Evolutionary conservation across 768 basidiomycete genomes (phyloP), one percentile per base, ranked within the genome.

Genomic region (Tricholoma furcatifolium): DNA sequence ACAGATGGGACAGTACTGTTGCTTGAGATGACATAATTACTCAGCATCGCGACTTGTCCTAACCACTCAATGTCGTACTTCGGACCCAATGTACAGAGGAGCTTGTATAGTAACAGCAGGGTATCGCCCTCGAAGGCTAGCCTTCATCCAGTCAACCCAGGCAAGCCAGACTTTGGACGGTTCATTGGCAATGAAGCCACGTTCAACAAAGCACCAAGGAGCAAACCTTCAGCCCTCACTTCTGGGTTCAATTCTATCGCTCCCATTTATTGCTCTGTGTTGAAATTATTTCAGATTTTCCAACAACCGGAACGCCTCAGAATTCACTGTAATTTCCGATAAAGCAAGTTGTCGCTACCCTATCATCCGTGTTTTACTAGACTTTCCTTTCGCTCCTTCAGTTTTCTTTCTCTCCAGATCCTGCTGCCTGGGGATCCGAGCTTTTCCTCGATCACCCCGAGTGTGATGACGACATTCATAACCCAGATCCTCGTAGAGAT

Each of bases 401-500:
- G 87, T 90, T 81, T 62, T 87, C 87, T 14, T 79, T 90, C 18
- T 82, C 87, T 6, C 80, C 87, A 1, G 87, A 90, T 67, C 88
- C 88, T 3, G 69, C 76, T 12, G 80, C 76, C 0, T 91, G 88
- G 88, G 87, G 86, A 2, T 79, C 85, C 31, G 80, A 86, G 58
- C 69, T 87, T 53, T 82, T 81, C 6, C 77, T 77, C 35, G 75
- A 75, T 55, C 70, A 77, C 48, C 65, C 74, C 4, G 87, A 89
- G 65, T 70, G 79, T 14, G 87, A 89, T 55, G 87, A 89, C 65
- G 77, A 77, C 50, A 76, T 89, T n/a, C 87, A 89, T 64, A 85
- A 86, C 59, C 85, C 86, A 2, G 85, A 87, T 62, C 84, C 85
- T 10, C 75, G 75, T 32, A 76, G 85, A 30, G 84, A 86, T 60